Evolutionary conservation across 1,284 basidiomycete genomes (phyloP).

Genomic region (Tylopilus sp.): DNA sequence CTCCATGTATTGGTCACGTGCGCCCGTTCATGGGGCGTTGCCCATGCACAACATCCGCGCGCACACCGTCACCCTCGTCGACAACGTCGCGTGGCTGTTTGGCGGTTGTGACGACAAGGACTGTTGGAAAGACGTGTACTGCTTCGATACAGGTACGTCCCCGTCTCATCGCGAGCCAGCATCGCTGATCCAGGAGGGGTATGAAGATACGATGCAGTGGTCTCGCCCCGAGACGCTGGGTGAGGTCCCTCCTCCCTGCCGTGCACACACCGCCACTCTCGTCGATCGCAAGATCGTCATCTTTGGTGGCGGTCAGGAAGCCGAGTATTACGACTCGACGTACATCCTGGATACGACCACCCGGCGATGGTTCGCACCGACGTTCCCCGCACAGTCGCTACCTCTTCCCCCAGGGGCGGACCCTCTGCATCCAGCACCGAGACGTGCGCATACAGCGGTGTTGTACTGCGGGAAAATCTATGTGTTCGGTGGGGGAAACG

Average conservation of each 20-base stretch:
- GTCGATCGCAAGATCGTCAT: conserved; percentile 78
- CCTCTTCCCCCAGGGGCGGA: conserved; percentile 5
- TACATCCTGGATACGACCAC: conserved; percentile 78
- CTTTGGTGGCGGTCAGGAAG: conserved; percentile 83
- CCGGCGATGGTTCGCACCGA: conserved; percentile 60
- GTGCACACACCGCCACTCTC: conserved; percentile 85
- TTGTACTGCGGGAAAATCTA: conserved; percentile 70
- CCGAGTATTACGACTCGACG: conserved; percentile 69
- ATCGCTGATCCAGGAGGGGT: not conserved
- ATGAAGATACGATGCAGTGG: conserved; percentile 88
- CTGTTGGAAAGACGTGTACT: conserved; percentile 74
- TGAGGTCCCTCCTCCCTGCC: conserved; percentile 72
- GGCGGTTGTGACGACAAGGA: conserved; percentile 83
- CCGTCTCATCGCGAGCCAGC: not conserved
- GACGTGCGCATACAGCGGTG: conserved; percentile 85
- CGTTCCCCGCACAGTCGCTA: conserved; percentile 32
- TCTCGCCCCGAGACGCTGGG: conserved; percentile 69
- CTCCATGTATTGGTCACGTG: conserved; percentile 82
- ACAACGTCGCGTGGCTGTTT: conserved; percentile 80
- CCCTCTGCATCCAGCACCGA: conserved; percentile 52
- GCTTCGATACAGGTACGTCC: conserved; percentile 74
- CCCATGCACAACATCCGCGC: conserved; percentile 76
- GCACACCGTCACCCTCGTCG: conserved; percentile 80
- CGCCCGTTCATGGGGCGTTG: conserved; percentile 72
- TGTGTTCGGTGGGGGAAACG: conserved; percentile 90